phyloP scores from a whole-genome alignment of 768 basidiomycete species.

The Mycena olivaceomarginata region DNA sequence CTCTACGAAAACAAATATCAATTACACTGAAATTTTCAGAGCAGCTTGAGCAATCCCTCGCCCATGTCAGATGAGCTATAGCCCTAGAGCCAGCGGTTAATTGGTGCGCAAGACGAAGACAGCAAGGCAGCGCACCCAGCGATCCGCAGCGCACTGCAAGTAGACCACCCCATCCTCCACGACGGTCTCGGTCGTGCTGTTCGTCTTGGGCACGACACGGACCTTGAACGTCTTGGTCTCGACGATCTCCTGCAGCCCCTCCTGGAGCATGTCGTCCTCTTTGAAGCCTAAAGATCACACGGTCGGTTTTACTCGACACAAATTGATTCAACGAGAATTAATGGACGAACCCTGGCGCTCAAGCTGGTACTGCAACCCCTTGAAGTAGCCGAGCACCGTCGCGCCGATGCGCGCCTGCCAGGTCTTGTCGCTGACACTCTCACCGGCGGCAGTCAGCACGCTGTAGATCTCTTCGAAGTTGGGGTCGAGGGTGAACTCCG shows the following conservation, averaged over 20 bases:
- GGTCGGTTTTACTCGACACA: slow-evolving; percentile 19
- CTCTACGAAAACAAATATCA: no score
- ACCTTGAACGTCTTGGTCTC: slow-evolving; percentile 60
- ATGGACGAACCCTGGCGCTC: slow-evolving; percentile 47
- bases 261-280: slow-evolving; percentile 62
- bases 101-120: background rate
- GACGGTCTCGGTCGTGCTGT: slow-evolving; percentile 54
- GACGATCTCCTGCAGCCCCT: slow-evolving; percentile 60
- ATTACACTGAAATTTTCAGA: slow-evolving; percentile 35
- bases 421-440: slow-evolving; percentile 45
- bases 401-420: slow-evolving; percentile 54
- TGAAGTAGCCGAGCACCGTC: slow-evolving; percentile 54
- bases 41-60: slow-evolving; percentile 48
- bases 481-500: slow-evolving; percentile 59
- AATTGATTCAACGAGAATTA: background rate
- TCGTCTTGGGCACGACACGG: slow-evolving; percentile 57
- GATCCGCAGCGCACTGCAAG: slow-evolving; percentile 46
- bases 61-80: slow-evolving; percentile 50
- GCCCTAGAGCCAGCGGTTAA: slow-evolving; percentile 27
- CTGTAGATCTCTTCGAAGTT: slow-evolving; percentile 61
- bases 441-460: slow-evolving; percentile 45
- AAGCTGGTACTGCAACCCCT: slow-evolving; percentile 56
- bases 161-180: slow-evolving; percentile 60
- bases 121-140: slow-evolving; percentile 43
- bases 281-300: slow-evolving; percentile 52